Evolutionary conservation across 257 asterid species (phyloP), one percentile per base, ranked within the genome.

Genomic region (Verbena officinalis): DNA sequence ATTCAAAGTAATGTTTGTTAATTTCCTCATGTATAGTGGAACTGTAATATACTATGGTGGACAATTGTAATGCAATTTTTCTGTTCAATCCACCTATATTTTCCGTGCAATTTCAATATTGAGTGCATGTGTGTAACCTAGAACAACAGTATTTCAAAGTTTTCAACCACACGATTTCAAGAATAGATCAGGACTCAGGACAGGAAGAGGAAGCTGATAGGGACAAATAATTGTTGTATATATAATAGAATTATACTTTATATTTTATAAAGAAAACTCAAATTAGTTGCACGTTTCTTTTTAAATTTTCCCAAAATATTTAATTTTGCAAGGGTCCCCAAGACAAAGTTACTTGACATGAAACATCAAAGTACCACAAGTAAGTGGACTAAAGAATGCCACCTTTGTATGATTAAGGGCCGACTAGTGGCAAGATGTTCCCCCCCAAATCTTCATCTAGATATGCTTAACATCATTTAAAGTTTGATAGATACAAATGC

Each of bases 341-440:
- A n/a, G 66, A 59, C 73, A n/a, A 27, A 27, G 33, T 46, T n/a
- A n/a, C 20, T 21, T 13, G 64, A 55, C 50, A 57, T 40, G 9
- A 65, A 60, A 55, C 49, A 61, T 64, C 39, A 60, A 65, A 55
- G 49, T 22, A 56, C 30, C 48, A 64, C 64, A 54, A 73, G 72
- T 52, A 76, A 73, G 87, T 84, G 86, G 91, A 59, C 71, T 75
- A 60, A 51, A 79, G 58, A 39, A 55, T 70, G 82, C 82, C 85
- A 81, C 85, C 71, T 54, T 69, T 68, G 56, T 13, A 31, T 50
- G 44, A 54, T 33, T 42, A 38, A 60, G 50, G 21, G 59, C 52
- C 49, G 36, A 72, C 70, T 38, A 44, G 60, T 62, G 69, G 43
- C 46, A 31, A 67, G 36, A 39, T 55, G 49, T 59, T 68, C 20